These are phyloP conservation scores for Lipomyces sp. DNA, from an alignment of 805 yeast species.

Conservation along the genomic window DNA sequence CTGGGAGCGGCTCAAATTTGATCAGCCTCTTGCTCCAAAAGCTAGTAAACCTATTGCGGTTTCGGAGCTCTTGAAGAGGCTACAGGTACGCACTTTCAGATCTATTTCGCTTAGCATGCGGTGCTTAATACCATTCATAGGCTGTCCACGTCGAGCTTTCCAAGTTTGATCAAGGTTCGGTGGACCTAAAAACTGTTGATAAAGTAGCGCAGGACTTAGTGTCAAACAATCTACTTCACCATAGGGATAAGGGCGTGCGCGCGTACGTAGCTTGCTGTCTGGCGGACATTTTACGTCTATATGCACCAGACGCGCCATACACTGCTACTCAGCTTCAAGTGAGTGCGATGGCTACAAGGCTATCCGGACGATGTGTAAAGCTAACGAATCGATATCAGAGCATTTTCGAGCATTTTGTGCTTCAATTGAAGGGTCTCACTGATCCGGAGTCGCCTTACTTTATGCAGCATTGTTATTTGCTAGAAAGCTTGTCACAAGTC, in stretches of 20 bases:
- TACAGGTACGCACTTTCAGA: constrained; percentile 48
- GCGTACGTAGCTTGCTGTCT: constrained; percentile 73
- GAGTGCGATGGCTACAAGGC: neutral
- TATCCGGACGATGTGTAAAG: neutral
- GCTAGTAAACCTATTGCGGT: constrained; percentile 61
- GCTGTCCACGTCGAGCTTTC: constrained; percentile 67
- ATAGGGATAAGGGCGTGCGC: constrained; percentile 70
- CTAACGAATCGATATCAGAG: constrained; percentile 29
- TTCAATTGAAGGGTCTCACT: constrained; percentile 61
- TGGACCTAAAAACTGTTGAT: constrained; percentile 54
- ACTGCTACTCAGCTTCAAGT: constrained; percentile 63
- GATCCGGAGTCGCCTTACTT: constrained; percentile 61
- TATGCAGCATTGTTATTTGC: constrained; percentile 64
- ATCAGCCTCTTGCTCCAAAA: constrained; percentile 59
- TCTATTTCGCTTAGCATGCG: constrained; percentile 27
- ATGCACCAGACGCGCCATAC: constrained; percentile 91
- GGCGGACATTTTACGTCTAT: constrained; percentile 73
- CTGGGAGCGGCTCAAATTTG: constrained; percentile 45
- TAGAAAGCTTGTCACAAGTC: constrained; percentile 74
- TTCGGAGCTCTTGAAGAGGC: constrained; percentile 62
- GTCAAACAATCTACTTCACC: constrained; percentile 61
- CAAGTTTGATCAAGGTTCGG: constrained; percentile 62
- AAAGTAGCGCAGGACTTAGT: constrained; percentile 57
- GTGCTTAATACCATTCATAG: constrained; percentile 37
- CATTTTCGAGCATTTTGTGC: constrained; percentile 68